phyloP scores from a whole-genome alignment of 257 asterid genomes.

The Misopates orontium region DNA sequence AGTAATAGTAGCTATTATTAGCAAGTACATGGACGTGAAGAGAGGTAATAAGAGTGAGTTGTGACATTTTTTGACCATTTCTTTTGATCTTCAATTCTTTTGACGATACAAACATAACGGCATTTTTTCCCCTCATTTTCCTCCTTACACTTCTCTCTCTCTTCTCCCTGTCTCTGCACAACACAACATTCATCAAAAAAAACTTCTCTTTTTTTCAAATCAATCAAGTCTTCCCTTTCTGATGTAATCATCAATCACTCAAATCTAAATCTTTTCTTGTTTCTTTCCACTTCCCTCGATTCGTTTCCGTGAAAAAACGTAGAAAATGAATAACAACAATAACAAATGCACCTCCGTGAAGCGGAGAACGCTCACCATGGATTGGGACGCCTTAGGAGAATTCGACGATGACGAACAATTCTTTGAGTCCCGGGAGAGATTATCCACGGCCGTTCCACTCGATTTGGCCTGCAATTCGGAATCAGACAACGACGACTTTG shows the following conservation, averaged over 20 bases:
- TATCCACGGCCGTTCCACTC: constrained; percentile 55
- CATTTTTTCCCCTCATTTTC: constrained; percentile 47
- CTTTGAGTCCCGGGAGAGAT: constrained; percentile 60
- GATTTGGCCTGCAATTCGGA: constrained; percentile 52
- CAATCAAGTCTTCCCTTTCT: neutral
- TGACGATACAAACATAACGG: constrained; percentile 29
- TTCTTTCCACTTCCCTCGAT: constrained; percentile 12
- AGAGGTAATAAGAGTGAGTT: constrained; percentile 28
- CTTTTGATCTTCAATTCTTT: constrained; percentile 26
- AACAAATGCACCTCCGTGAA: constrained; percentile 52
- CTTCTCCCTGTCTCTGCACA: constrained; percentile 21
- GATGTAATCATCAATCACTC: constrained; percentile 9
- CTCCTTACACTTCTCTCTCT: constrained; percentile 63
- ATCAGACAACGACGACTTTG: constrained; percentile 62
- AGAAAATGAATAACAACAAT: constrained; percentile 15
- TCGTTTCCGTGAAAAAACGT: neutral
- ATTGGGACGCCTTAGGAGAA: constrained; percentile 74
- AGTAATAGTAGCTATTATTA: constrained; percentile 7
- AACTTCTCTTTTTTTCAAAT: constrained; percentile 3
- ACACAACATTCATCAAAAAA: constrained; percentile 31
- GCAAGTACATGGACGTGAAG: constrained; percentile 34
- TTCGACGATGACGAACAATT: constrained; percentile 77
- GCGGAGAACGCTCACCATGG: constrained; percentile 81
- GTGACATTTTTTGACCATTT: constrained; percentile 39
- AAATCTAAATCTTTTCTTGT: too few relatives aligned